These are phyloP conservation scores for Pichia cactophila DNA, from an alignment of 1,139 yeast species.

Conservation along the genomic window DNA sequence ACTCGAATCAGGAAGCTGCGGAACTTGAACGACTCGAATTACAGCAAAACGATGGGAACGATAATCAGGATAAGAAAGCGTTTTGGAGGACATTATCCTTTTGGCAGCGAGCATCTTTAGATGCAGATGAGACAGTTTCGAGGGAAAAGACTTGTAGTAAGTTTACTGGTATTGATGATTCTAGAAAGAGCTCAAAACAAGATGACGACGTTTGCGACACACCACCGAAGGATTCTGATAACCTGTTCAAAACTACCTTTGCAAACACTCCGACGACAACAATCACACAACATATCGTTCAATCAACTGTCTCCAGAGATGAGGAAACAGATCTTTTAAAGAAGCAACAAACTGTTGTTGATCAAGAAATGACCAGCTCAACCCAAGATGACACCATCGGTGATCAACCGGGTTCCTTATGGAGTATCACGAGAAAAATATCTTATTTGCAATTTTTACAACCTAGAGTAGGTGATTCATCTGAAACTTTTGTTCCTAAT, in stretches of 20 bases:
- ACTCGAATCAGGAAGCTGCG: too few species aligned
- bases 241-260: neutral
- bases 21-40: too few species aligned
- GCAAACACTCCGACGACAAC: slow-evolving; percentile 1
- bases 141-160: neutral
- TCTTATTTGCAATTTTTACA: slow-evolving; percentile 6
- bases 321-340: neutral
- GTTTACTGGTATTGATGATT: neutral
- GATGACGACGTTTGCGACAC: neutral
- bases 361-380: neutral
- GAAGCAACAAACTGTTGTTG: neutral
- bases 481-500: slow-evolving; percentile 3
- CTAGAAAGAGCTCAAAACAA: neutral
- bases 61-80: neutral
- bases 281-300: neutral
- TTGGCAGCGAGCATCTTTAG: slow-evolving; percentile 7
- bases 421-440: slow-evolving; percentile 10
- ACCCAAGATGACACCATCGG: neutral
- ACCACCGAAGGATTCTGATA: neutral
- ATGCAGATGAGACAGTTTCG: neutral
- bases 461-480: neutral
- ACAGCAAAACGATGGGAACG: too few species aligned
- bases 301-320: neutral
- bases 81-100: slow-evolving; percentile 10
- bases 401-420: slow-evolving; percentile 2